A percentile compares a stretch with the other conserved stretches of the same genome.
Evolutionary conservation across 2,329 filamentous ascomycete species (phyloP).

Genomic region (Trichophyton simii): DNA sequence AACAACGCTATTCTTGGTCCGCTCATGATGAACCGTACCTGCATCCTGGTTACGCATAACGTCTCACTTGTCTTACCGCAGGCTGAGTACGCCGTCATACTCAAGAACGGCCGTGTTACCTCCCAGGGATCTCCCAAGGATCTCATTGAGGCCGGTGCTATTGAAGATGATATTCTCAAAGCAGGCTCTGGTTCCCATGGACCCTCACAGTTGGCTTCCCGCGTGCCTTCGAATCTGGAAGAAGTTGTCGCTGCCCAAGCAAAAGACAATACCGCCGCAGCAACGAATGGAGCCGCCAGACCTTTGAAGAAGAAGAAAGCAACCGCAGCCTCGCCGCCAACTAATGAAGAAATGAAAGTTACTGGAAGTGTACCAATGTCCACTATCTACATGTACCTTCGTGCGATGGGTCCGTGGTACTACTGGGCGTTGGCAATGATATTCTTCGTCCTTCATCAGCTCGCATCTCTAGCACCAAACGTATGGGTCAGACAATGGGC

Average conservation of each 20-base stretch:
- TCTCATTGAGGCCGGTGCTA: slow-evolving; percentile 72
- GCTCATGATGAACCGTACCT: slow-evolving; percentile 78
- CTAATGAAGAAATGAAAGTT: slow-evolving; percentile 61
- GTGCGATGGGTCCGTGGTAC: slow-evolving; percentile 89
- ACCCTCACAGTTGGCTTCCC: slow-evolving; percentile 62
- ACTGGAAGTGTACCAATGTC: slow-evolving; percentile 76
- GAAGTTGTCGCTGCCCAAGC: slow-evolving; percentile 47
- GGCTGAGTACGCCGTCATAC: slow-evolving; percentile 66
- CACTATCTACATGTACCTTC: slow-evolving; percentile 74
- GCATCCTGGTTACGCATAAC: slow-evolving; percentile 93
- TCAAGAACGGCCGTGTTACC: slow-evolving; percentile 73
- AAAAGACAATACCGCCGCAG: slow-evolving; percentile 34
- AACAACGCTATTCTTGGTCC: slow-evolving; percentile 81
- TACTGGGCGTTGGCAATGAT: slow-evolving; percentile 71
- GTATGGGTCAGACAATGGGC: slow-evolving; percentile 94
- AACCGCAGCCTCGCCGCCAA: slow-evolving; percentile 31
- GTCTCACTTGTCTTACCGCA: slow-evolving; percentile 72
- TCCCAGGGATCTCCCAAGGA: slow-evolving; percentile 65
- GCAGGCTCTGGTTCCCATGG: slow-evolving; percentile 57
- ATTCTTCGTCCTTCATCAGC: slow-evolving; percentile 70
- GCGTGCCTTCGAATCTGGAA: slow-evolving; percentile 61
- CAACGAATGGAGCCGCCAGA: slow-evolving; percentile 23
- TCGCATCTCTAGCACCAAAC: slow-evolving; percentile 76
- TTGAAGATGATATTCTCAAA: slow-evolving; percentile 74
- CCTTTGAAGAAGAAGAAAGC: slow-evolving; percentile 31